phyloP scores from a whole-genome alignment of 108 stramenopile genomes.

The Nitzschia sp. region DNA sequence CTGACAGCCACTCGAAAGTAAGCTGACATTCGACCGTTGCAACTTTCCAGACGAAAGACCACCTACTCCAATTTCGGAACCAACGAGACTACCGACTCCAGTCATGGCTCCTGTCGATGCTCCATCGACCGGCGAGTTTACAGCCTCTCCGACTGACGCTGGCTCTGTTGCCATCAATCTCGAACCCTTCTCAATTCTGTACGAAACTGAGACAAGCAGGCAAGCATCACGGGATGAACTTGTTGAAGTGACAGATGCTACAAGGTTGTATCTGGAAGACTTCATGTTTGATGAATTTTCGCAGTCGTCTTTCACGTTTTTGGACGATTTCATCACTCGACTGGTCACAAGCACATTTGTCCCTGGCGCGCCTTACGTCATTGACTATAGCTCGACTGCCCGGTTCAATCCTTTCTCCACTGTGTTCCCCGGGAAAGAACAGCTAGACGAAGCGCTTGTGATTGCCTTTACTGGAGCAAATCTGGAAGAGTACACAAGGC shows the following conservation, averaged over 20 bases:
- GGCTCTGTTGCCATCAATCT: slow-evolving; percentile 23
- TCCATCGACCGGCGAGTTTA: not conserved
- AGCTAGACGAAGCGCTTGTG: slow-evolving; percentile 20
- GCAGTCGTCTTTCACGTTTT: slow-evolving; percentile 19
- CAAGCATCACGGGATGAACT: slow-evolving; percentile 24
- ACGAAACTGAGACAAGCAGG: slow-evolving; percentile 7
- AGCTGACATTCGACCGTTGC: no score
- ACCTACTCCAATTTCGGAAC: slow-evolving; percentile 7
- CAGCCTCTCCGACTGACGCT: slow-evolving; percentile 18
- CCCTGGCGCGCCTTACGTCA: slow-evolving; percentile 10
- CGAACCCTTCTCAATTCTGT: slow-evolving; percentile 15
- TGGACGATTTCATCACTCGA: slow-evolving; percentile 21
- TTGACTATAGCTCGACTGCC: slow-evolving; percentile 28
- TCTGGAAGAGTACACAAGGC: slow-evolving; percentile 22
- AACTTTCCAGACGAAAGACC: no score
- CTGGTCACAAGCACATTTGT: slow-evolving; percentile 5
- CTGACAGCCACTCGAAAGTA: no score
- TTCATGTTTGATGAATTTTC: slow-evolving; percentile 31
- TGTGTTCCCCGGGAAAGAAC: slow-evolving; percentile 17
- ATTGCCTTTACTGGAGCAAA: slow-evolving; percentile 29
- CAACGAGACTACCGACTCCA: slow-evolving; percentile 4
- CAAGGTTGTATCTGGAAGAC: slow-evolving; percentile 28
- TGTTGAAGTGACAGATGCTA: slow-evolving; percentile 23
- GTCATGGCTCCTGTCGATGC: not conserved
- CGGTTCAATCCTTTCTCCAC: slow-evolving; percentile 16